Percentiles rank a stretch among this genome's conserved stretches.
Evolutionary conservation across 495 filamentous ascomycete genomes (phyloP).

Genomic region (Trichocladium antarcticum): DNA sequence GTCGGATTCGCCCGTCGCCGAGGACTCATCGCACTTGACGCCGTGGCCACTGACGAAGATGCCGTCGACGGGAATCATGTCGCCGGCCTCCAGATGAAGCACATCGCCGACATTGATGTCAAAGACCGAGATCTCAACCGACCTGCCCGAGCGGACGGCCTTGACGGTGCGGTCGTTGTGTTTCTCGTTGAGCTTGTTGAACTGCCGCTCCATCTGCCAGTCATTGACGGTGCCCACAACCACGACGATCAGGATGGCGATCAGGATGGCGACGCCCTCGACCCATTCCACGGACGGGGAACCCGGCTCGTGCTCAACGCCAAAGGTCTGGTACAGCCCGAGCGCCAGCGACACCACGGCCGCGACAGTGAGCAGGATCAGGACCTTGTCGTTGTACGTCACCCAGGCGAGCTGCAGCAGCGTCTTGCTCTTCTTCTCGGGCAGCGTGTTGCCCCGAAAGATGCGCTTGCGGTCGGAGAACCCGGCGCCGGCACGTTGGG

Average conservation of each 20-base stretch:
- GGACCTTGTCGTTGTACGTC: constrained; percentile 76
- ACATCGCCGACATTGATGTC: constrained; percentile 66
- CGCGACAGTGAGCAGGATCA: constrained; percentile 62
- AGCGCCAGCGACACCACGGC: constrained; percentile 60
- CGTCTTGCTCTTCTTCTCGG: constrained; percentile 60
- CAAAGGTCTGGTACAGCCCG: constrained; percentile 62
- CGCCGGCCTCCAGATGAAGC: constrained; percentile 60
- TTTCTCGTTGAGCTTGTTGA: constrained; percentile 65
- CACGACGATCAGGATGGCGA: constrained; percentile 66
- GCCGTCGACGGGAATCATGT: constrained; percentile 66
- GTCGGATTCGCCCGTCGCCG: constrained; percentile 77
- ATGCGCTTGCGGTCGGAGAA: constrained; percentile 59
- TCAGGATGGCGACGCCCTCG: constrained; percentile 68
- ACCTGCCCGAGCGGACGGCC: constrained; percentile 65
- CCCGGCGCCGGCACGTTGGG: constrained; percentile 11
- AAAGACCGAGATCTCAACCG: constrained; percentile 56
- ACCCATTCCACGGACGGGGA: constrained; percentile 60
- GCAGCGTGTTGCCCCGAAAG: constrained; percentile 59
- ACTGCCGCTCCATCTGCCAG: constrained; percentile 74
- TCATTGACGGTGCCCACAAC: constrained; percentile 64
- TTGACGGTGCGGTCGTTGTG: constrained; percentile 75
- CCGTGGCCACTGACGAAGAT: constrained; percentile 60
- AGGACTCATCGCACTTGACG: constrained; percentile 72
- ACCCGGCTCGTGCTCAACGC: constrained; percentile 36
- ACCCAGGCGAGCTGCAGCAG: constrained; percentile 69